These are phyloP conservation scores for Penicillium crustosum DNA, from an alignment of 2,329 filamentous ascomycete genomes.

Conservation along the genomic window DNA sequence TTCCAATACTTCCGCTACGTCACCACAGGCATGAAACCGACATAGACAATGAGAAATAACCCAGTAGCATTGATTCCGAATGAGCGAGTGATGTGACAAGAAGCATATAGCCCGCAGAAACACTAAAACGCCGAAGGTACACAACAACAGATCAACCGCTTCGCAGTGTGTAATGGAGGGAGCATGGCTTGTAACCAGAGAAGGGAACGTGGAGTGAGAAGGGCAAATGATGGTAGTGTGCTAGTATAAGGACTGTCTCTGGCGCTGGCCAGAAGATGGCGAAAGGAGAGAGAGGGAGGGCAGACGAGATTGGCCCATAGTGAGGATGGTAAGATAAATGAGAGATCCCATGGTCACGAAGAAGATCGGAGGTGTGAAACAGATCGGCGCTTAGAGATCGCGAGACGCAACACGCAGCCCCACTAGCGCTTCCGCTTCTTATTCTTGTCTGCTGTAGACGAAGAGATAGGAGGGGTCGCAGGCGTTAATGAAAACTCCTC, in stretches of 20 bases:
- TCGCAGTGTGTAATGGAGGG: constrained; percentile 25
- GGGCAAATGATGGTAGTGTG: constrained; percentile 9
- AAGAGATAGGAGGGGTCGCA: constrained; percentile 31
- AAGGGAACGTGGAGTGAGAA: constrained; percentile 21
- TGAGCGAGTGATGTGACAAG: constrained; percentile 22
- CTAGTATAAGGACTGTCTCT: constrained; percentile 22
- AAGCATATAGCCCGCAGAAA: constrained; percentile 17
- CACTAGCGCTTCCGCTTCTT: constrained; percentile 68
- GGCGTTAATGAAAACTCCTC: constrained; percentile 51
- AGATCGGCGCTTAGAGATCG: constrained; percentile 3
- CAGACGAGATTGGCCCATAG: constrained; percentile 3
- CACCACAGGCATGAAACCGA: constrained; percentile 10
- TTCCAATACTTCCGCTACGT: no score
- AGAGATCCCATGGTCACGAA: constrained; percentile 5
- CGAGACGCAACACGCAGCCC: neutral
- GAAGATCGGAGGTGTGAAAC: constrained; percentile 4
- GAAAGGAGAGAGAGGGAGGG: constrained; percentile 9
- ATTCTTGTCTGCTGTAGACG: constrained; percentile 55
- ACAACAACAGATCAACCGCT: constrained; percentile 26
- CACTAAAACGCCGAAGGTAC: constrained; percentile 22
- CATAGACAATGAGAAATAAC: constrained; percentile 15
- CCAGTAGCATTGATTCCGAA: constrained; percentile 24
- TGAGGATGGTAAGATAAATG: constrained; percentile 12
- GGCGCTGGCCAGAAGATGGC: constrained; percentile 16
- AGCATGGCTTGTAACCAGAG: constrained; percentile 15